Base-by-base conservation (phyloP, 2,329 filamentous ascomycete genomes). In the Thelonectria discophora region DNA sequence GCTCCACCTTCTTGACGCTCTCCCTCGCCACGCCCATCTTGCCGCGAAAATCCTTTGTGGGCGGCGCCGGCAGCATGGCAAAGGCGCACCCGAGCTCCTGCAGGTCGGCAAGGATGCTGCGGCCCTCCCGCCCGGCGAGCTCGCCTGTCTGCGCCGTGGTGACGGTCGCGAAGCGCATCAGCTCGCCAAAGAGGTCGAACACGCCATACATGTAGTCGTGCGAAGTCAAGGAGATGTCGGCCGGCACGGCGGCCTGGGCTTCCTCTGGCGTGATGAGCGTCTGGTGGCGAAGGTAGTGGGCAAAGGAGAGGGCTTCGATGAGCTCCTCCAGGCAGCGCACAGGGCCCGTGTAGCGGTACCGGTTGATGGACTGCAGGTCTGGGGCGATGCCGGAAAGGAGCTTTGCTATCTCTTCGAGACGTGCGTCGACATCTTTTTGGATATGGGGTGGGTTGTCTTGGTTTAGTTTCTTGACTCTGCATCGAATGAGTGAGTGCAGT, bases 81-180 rank as follows among this genome's bases (percentile, higher is more conserved):
- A 97, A 90, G 64, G 87, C 85, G 42, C 89, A 88, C 18, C 92
- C 87, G 64, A 98, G 83, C 49, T 88, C 85, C 71, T 94, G 89
- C 75, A 98, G 85, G 78, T 98, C 95, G 9, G 86, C 82, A 51
- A 98, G 81, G 45, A 98, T 90, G 6, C 88, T 88, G 40, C 87
- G 77, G 13, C 68, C 68, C 55, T 71, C 70, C 20, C 65, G 53
- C 45, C 79, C 79, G 4, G 80, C 82, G 64, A 82, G 76, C 68
- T 76, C 79, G 13, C 90, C 90, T 8, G 82, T 89, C 5, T 93
- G 90, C 1, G 93, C 93, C 75, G 97, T 91, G 24, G 89, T 88
- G 6, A 94, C 94, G 52, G 97, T 95, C 0, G 93, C 93, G 77
- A 97, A 98, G 30, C 94, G 87, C 95, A 99, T 99, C 81, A 98